A percentile compares a stretch with the other conserved stretches of the same genome.
Conservation (phyloP, 768 basidiomycete species). For the Tricholoma bakamatsutake region DNA sequence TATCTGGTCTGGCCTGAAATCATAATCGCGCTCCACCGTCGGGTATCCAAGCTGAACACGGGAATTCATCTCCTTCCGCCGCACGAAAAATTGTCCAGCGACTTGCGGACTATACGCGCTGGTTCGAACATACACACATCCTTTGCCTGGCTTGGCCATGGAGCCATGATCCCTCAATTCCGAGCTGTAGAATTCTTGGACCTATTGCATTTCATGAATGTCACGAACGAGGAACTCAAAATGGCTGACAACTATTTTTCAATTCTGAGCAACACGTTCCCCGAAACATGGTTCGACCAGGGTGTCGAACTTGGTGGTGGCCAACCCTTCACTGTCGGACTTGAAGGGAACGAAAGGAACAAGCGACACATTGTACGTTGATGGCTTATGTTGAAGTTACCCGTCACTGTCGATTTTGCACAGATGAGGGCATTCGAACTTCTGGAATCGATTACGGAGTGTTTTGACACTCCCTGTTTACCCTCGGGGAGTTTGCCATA, state of each 20-base stretch:
- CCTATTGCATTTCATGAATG: slow-evolving; percentile 37
- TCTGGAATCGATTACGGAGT: slow-evolving; percentile 29
- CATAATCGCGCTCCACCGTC: slow-evolving; percentile 42
- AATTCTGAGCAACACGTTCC: slow-evolving; percentile 46
- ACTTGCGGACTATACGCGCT: slow-evolving; percentile 38
- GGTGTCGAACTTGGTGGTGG: slow-evolving; percentile 57
- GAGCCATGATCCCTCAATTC: slow-evolving; percentile 44
- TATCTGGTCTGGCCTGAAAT: slow-evolving; percentile 56
- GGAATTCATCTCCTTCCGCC: slow-evolving; percentile 54
- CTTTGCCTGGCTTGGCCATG: slow-evolving; percentile 66
- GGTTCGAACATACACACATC: slow-evolving; percentile 39
- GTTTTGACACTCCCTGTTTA: not conserved
- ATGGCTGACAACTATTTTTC: slow-evolving; percentile 74
- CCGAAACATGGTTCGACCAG: slow-evolving; percentile 61
- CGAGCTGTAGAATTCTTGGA: slow-evolving; percentile 41
- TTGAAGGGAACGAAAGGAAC: slow-evolving; percentile 54
- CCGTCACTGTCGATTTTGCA: not conserved
- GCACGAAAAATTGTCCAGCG: slow-evolving; percentile 53
- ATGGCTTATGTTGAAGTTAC: not conserved
- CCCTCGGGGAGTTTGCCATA: slow-evolving; percentile 16
- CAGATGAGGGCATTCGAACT: slow-evolving; percentile 42
- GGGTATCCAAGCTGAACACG: slow-evolving; percentile 23
- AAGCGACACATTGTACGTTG: slow-evolving; percentile 49
- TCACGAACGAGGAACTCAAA: slow-evolving; percentile 43
- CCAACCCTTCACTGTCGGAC: slow-evolving; percentile 55